Conservation (phyloP, 768 basidiomycete species). For the Pulveroboletus sp. region DNA sequence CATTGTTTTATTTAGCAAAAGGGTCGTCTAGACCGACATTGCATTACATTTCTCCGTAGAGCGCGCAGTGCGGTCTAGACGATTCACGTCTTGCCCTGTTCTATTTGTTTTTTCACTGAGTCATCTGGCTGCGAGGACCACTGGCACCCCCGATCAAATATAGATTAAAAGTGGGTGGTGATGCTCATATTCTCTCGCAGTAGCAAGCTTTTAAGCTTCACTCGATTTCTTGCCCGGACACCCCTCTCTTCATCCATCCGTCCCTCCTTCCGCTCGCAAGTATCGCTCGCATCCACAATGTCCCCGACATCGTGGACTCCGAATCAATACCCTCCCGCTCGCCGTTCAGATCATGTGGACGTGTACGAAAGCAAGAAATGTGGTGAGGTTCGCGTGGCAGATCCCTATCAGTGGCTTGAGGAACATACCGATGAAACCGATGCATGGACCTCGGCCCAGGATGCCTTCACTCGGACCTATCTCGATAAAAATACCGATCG, state of each 20-base stretch:
- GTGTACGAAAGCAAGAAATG: conserved; percentile 61
- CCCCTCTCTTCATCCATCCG: conserved; percentile 4
- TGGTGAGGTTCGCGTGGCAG: conserved; percentile 61
- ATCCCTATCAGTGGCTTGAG: conserved; percentile 80
- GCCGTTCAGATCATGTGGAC: conserved; percentile 65
- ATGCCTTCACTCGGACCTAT: conserved; percentile 53
- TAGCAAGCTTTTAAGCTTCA: conserved; percentile 21
- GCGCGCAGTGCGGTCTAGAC: conserved; percentile 2
- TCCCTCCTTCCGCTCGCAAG: not conserved
- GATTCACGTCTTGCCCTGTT: conserved; percentile 1
- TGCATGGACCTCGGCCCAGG: conserved; percentile 61
- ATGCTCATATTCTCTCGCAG: conserved; percentile 7
- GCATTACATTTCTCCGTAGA: not conserved
- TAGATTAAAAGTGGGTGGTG: conserved; percentile 12
- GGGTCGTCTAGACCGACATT: conserved; percentile 11
- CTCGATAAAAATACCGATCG: conserved; percentile 64
- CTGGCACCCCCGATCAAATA: conserved; percentile 31
- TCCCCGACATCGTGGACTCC: conserved; percentile 50
- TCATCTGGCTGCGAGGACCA: conserved; percentile 23
- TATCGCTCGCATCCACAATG: conserved; percentile 28
- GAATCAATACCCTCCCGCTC: conserved; percentile 60
- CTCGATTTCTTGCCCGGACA: conserved; percentile 7
- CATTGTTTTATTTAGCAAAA: too few species aligned
- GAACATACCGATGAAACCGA: conserved; percentile 60
- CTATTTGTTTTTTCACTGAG: conserved; percentile 4